Evolutionary conservation across 768 basidiomycete genomes (phyloP), one percentile per base, ranked within the genome.

Genomic region (Gymnopilus dilepis): DNA sequence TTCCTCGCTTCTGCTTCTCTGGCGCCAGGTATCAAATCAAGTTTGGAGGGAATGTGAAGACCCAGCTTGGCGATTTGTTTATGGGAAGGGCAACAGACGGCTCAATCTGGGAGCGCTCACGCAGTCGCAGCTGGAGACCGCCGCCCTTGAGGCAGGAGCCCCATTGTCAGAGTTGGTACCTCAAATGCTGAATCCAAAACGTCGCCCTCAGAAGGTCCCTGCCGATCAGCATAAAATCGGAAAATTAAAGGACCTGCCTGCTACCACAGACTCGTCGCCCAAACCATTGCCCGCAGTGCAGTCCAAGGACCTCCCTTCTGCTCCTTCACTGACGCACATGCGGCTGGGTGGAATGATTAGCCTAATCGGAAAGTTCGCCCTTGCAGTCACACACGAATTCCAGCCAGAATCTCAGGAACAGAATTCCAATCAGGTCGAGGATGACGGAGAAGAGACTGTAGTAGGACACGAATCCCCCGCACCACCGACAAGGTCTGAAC

Each of bases 61-160:
- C 33, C 66, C 69, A 7, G 61, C 69, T 2, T 70, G 70, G 66
- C 68, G 59, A 42, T 68, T 63, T 34, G 68, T 69, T 12, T 75
- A 79, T 30, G 59, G 64, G n/a, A 79, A 77, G 7, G 78, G 71
- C 21, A 82, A 83, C 11, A 86, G 82, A 80, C 82, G 82, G 62
- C 76, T 93, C 13, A 91, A 92, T 69, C 65, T 90, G 37, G 82
- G 84, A 62, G 89, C 81, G 4, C 77, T 93, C 45, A 77, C 82
- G 12, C 76, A 76, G 30, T 72, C 72, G 7, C 82, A 89, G 70
- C 78, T 89, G 12, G 82, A 88, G 61, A 80, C 78, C 19, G 85
- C 89, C 3, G 86, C 89, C 4, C 76, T 86, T 65, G 91, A 92
- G 71, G 86, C 89, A 3, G 88, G 89, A 3, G 84, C 86, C 0